phyloP scores from a whole-genome alignment of 2,329 filamentous ascomycete genomes.

The Claviceps lovelessii region DNA sequence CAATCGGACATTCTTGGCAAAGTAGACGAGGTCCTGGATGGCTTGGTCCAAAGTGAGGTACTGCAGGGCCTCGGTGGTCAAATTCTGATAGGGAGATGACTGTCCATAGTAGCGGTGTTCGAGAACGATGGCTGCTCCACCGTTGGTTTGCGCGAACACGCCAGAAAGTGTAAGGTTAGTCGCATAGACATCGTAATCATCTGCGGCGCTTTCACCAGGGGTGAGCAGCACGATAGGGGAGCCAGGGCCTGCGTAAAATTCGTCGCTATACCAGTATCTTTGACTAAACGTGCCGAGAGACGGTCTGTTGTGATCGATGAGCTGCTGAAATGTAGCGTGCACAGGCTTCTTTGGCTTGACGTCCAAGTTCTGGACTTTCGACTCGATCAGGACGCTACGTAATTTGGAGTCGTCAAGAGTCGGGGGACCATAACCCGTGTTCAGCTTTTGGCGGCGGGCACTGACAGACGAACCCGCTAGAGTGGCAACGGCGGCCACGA shows the following conservation, averaged over 20 bases:
- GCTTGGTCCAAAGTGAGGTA: constrained; percentile 70
- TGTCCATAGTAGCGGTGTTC: constrained; percentile 75
- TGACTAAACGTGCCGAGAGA: constrained; percentile 48
- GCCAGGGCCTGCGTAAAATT: constrained; percentile 58
- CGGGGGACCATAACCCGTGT: background rate
- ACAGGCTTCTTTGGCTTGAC: background rate
- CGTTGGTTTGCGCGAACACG: constrained; percentile 49
- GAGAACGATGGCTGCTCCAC: constrained; percentile 60
- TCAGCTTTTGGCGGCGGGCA: too few species aligned
- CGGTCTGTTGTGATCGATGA: constrained; percentile 44
- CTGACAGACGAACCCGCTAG: background rate
- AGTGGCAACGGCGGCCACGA: background rate
- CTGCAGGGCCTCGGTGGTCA: constrained; percentile 52
- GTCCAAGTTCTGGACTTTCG: too few species aligned
- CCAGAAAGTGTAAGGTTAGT: constrained; percentile 58
- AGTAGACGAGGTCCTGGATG: constrained; percentile 61
- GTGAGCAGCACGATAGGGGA: constrained; percentile 61
- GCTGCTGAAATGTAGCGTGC: constrained; percentile 31
- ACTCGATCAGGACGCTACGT: too few species aligned
- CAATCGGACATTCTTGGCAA: constrained; percentile 56
- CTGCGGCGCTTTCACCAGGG: constrained; percentile 48
- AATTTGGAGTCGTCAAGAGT: too few species aligned
- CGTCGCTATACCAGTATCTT: constrained; percentile 68
- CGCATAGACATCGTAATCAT: constrained; percentile 45
- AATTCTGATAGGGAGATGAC: constrained; percentile 24